Evolutionary conservation across 2,329 filamentous ascomycete genomes (phyloP).

Genomic region (Mycogone perniciosa): DNA sequence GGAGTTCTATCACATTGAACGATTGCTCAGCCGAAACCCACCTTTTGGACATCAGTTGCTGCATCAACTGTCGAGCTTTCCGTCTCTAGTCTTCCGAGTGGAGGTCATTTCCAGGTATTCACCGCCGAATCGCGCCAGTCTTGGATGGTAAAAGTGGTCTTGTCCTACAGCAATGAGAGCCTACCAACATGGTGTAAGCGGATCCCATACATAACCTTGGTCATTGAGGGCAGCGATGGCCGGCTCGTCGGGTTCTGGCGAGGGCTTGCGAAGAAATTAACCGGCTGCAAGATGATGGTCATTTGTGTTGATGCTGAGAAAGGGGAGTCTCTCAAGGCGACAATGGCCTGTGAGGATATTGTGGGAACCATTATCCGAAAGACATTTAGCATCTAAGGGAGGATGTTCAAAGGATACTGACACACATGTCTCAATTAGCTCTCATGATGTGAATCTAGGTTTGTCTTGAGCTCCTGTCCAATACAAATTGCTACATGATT

Average conservation of each 20-base stretch:
- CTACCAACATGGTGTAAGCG: conserved; percentile 57
- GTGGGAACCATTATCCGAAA: conserved; percentile 49
- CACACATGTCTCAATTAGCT: not conserved
- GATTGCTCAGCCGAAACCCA: conserved; percentile 69
- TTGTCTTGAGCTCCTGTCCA: too few relatives aligned
- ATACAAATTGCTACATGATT: not conserved
- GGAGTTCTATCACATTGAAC: conserved; percentile 69
- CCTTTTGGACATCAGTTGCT: conserved; percentile 72
- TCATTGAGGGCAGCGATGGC: conserved; percentile 53
- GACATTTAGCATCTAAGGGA: conserved; percentile 11
- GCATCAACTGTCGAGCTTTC: conserved; percentile 62
- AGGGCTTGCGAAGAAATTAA: conserved; percentile 57
- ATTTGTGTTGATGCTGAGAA: conserved; percentile 45
- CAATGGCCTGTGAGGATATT: conserved; percentile 80
- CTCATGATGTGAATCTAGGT: not conserved
- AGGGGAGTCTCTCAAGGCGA: conserved; percentile 53
- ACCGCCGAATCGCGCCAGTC: not conserved
- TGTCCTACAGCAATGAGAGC: conserved; percentile 65
- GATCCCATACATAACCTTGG: conserved; percentile 63
- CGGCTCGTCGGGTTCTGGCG: conserved; percentile 61
- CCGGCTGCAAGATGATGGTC: conserved; percentile 49
- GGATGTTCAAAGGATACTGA: not conserved
- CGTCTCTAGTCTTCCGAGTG: conserved; percentile 42
- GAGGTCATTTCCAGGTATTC: conserved; percentile 24
- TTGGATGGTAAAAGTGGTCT: conserved; percentile 52